Conservation (phyloP, 202 grass and related monocot species). For the Sporobolus alterniflorus region DNA sequence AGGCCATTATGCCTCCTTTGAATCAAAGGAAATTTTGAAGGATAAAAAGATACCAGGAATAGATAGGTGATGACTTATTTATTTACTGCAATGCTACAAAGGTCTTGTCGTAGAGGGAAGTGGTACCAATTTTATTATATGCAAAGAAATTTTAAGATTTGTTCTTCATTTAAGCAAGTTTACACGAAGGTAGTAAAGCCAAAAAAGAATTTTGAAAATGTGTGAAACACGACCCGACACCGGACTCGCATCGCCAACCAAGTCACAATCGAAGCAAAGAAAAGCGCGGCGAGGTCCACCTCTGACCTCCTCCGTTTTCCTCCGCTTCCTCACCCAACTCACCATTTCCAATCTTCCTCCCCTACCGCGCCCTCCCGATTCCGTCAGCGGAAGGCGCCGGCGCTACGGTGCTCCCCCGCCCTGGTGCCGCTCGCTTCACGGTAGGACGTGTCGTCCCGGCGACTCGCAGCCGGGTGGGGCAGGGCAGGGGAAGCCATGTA, state of each 20-base stretch:
- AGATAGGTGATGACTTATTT: too few relatives aligned
- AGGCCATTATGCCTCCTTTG: too few relatives aligned
- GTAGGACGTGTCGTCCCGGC: background rate
- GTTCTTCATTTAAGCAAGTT: too few relatives aligned
- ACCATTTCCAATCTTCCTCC: background rate
- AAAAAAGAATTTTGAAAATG: too few relatives aligned
- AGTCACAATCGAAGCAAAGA: background rate
- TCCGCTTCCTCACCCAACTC: background rate
- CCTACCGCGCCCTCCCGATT: background rate
- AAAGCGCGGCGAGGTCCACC: slow-evolving; percentile 9
- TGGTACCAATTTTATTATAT: too few relatives aligned
- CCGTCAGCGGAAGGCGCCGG: background rate
- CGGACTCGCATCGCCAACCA: background rate
- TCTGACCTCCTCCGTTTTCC: background rate
- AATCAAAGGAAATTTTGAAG: too few relatives aligned
- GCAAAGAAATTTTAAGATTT: too few relatives aligned
- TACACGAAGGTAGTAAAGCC: too few relatives aligned
- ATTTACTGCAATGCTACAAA: too few relatives aligned
- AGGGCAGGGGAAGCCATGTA: slow-evolving; percentile 50
- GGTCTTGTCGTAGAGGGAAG: too few relatives aligned
- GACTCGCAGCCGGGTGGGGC: background rate
- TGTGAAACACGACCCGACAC: too few relatives aligned
- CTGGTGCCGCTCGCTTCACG: background rate
- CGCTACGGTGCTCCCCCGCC: background rate
- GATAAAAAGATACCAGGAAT: too few relatives aligned